Evolutionary conservation across 768 basidiomycete genomes (phyloP).

Genomic region (Asterophora parasitica): DNA sequence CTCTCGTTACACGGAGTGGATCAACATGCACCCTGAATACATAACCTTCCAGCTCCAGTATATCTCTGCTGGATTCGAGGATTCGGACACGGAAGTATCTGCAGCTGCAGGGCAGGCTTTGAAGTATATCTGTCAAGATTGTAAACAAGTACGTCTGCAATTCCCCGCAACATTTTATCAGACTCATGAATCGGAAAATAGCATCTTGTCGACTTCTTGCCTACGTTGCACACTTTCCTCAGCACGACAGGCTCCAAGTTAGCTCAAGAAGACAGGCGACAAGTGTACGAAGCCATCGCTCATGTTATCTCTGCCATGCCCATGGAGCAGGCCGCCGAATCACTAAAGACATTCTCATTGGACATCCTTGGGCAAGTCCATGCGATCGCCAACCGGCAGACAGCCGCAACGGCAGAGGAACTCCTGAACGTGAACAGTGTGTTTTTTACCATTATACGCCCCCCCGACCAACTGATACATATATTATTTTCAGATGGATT

Average conservation of each 20-base stretch:
- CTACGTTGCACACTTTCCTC: constrained; percentile 87
- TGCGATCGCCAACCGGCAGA: constrained; percentile 47
- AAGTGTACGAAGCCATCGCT: constrained; percentile 94
- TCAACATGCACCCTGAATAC: constrained; percentile 82
- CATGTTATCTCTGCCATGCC: constrained; percentile 94
- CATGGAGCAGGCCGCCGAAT: constrained; percentile 80
- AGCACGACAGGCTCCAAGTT: constrained; percentile 75
- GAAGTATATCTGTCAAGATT: constrained; percentile 96
- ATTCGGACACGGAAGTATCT: constrained; percentile 72
- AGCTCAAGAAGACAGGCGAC: constrained; percentile 79
- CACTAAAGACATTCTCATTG: constrained; percentile 79
- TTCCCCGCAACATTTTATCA: neutral
- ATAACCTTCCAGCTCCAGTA: constrained; percentile 85
- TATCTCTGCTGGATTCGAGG: constrained; percentile 88
- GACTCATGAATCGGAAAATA: constrained; percentile 24
- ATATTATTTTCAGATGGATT: constrained; percentile 51
- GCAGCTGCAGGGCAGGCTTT: constrained; percentile 95
- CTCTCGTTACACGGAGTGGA: constrained; percentile 96
- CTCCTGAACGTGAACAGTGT: constrained; percentile 63
- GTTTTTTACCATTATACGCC: constrained; percentile 19
- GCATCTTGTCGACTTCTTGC: constrained; percentile 90
- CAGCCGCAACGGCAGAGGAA: constrained; percentile 63
- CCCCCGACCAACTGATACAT: neutral
- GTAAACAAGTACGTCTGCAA: constrained; percentile 58
- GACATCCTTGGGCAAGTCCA: constrained; percentile 82